Evolutionary conservation across 73 alveolate genomes (phyloP).

Genomic region (Breviolum minutum): DNA sequence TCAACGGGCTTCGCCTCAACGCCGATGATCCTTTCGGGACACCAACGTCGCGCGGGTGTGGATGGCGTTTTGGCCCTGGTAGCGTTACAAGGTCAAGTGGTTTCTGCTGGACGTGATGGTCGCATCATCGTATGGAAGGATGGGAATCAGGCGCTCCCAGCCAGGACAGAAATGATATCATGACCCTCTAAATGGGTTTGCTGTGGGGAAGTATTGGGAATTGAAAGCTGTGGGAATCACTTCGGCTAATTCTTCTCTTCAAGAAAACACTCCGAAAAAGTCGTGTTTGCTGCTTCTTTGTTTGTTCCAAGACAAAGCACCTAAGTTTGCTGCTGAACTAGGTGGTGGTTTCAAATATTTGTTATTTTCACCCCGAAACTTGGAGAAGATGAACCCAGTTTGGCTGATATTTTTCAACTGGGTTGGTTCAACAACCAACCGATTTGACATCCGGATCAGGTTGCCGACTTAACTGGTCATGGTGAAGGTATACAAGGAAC

Average conservation of each 20-base stretch:
- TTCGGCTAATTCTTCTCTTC: too few species aligned
- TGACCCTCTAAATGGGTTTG: not conserved
- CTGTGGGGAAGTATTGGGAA: not conserved
- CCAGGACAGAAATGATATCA: not conserved
- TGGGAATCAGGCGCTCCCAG: not conserved
- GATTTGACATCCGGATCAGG: too few species aligned
- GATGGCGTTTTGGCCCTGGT: constrained; percentile 74
- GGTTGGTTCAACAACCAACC: too few species aligned
- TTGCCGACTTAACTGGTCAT: constrained; percentile 35
- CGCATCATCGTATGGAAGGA: constrained; percentile 63
- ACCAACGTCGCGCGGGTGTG: constrained; percentile 88
- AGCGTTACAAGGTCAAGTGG: not conserved
- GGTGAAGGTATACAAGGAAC: constrained; percentile 70
- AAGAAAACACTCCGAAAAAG: too few species aligned
- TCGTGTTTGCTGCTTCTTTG: too few species aligned
- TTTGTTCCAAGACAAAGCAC: too few species aligned
- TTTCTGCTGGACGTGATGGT: constrained; percentile 88
- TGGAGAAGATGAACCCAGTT: too few species aligned
- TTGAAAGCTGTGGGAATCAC: too few species aligned
- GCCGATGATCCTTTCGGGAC: constrained; percentile 45
- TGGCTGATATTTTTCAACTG: too few species aligned
- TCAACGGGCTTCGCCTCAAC: not conserved
- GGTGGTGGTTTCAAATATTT: too few species aligned
- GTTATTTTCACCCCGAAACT: too few species aligned
- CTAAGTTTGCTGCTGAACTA: too few species aligned